A percentile compares a stretch with the other conserved stretches of the same genome.
phyloP scores from a whole-genome alignment of 805 yeast species.

The Nakazawaea ishiwadae region DNA sequence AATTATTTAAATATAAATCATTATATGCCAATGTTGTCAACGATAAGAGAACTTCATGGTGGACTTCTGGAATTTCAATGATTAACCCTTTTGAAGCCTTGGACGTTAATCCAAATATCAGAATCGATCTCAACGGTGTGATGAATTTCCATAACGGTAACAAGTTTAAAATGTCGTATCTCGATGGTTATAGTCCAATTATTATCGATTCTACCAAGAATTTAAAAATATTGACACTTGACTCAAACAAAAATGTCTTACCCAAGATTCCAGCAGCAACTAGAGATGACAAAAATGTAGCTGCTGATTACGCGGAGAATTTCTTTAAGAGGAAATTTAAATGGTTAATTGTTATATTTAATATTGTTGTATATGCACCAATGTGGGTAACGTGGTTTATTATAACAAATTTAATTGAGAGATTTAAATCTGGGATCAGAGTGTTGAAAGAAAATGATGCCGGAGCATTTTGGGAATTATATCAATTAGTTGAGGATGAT shows the following conservation, averaged over 20 bases:
- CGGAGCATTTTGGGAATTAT: constrained; percentile 14
- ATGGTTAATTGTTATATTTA: constrained; percentile 44
- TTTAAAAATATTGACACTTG: constrained; percentile 23
- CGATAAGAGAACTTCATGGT: constrained; percentile 80
- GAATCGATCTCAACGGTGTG: constrained; percentile 38
- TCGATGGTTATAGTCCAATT: constrained; percentile 51
- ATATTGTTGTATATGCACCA: constrained; percentile 52
- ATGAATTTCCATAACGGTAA: constrained; percentile 32
- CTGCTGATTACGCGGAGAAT: constrained; percentile 15
- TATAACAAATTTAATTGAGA: constrained; percentile 33
- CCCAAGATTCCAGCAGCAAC: not conserved
- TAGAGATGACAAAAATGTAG: not conserved
- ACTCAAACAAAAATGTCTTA: constrained; percentile 5
- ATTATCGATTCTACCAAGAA: constrained; percentile 49
- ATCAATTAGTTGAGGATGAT: constrained; percentile 20
- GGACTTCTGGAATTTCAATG: constrained; percentile 68
- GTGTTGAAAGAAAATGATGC: constrained; percentile 25
- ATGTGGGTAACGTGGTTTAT: constrained; percentile 58
- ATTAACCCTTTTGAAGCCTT: constrained; percentile 52
- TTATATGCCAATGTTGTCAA: constrained; percentile 75
- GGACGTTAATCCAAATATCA: constrained; percentile 26
- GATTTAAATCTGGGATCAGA: constrained; percentile 26
- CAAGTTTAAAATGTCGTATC: constrained; percentile 36
- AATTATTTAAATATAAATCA: constrained; percentile 45
- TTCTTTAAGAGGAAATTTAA: constrained; percentile 35